These are phyloP conservation scores for Sinapis alba DNA, from an alignment of 441 rosid genomes.

Conservation along the genomic window DNA sequence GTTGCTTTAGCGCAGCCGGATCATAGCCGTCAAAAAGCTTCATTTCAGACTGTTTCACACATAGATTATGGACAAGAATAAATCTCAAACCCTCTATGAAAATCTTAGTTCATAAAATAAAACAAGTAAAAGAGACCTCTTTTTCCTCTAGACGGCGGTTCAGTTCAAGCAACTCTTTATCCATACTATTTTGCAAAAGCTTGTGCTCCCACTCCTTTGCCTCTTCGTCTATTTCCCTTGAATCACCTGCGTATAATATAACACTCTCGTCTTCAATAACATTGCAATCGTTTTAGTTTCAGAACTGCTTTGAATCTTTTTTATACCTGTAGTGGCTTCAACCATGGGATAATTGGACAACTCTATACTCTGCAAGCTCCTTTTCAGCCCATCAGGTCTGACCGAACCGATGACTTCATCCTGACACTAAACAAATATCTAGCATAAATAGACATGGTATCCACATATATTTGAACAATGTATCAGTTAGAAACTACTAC, in stretches of 20 bases:
- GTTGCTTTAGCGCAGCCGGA: conserved; percentile 81
- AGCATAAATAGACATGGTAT: conserved; percentile 15
- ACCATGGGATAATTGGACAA: conserved; percentile 78
- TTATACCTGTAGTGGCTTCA: conserved; percentile 69
- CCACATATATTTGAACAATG: background rate
- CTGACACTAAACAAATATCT: conserved; percentile 48
- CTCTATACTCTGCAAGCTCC: conserved; percentile 83
- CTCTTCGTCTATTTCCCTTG: conserved; percentile 83
- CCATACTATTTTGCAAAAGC: conserved; percentile 87
- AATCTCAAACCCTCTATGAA: background rate
- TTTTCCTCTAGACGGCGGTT: conserved; percentile 92
- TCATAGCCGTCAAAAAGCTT: conserved; percentile 81
- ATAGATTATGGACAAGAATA: background rate
- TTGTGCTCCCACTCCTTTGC: conserved; percentile 98
- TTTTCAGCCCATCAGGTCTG: conserved; percentile 79
- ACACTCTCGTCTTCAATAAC: conserved; percentile 19
- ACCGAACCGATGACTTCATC: conserved; percentile 65
- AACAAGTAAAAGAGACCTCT: conserved; percentile 62
- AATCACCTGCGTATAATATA: conserved; percentile 55
- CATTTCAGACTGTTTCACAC: conserved; percentile 83
- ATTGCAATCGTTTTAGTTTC: conserved; percentile 1
- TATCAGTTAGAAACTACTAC: conserved; percentile 33
- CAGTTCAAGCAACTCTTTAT: conserved; percentile 90
- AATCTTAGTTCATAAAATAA: background rate
- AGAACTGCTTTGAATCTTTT: conserved; percentile 4